Percentiles rank a stretch among this genome's conserved stretches.
phyloP scores from a whole-genome alignment of 257 asterid genomes.

The Forsythia suspensa region DNA sequence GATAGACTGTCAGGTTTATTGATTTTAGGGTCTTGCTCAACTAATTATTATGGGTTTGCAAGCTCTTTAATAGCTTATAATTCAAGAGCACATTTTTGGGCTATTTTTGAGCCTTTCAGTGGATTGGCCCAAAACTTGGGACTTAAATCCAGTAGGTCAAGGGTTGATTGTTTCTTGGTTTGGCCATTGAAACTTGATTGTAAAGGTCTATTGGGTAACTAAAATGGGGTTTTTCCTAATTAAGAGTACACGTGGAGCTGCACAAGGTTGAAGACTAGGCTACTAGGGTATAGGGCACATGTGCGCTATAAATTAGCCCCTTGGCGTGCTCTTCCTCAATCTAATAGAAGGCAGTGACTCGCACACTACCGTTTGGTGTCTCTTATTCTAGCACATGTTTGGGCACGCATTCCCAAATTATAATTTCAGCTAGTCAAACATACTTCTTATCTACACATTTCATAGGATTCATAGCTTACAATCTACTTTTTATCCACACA shows the following conservation, averaged over 20 bases:
- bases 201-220: not conserved
- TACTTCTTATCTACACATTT: too few species aligned
- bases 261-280: too few species aligned
- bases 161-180: not conserved
- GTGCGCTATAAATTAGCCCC: too few species aligned
- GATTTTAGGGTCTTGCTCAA: not conserved
- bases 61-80: not conserved
- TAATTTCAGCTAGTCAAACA: too few species aligned
- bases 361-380: not conserved
- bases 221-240: not conserved
- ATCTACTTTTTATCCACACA: too few species aligned
- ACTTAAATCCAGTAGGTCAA: not conserved
- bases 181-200: not conserved
- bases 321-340: too few species aligned
- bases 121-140: not conserved
- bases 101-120: not conserved
- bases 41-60: not conserved
- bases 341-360: too few species aligned
- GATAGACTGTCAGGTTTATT: not conserved
- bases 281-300: too few species aligned
- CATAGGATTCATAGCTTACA: too few species aligned
- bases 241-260: not conserved
- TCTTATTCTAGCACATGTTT: too few species aligned
- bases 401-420: too few species aligned
- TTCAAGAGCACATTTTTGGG: not conserved